Evolutionary conservation across 2,329 filamentous ascomycete species (phyloP).

Genomic region (Fusarium sp.): DNA sequence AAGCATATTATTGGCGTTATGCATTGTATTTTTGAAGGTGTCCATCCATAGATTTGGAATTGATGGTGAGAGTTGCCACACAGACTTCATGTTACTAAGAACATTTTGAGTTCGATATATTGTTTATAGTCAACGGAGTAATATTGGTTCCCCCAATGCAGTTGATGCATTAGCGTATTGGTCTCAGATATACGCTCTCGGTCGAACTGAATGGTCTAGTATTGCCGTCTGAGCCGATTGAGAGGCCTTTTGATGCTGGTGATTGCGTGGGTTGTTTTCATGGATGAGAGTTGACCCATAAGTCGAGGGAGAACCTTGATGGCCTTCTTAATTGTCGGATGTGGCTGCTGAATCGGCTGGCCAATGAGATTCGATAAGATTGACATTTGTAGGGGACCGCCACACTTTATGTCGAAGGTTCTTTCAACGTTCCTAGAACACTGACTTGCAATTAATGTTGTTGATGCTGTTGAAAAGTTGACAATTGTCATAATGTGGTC

Average conservation of each 20-base stretch:
- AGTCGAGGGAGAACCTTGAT: constrained; percentile 46
- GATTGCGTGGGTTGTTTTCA: constrained; percentile 21
- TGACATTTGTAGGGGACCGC: constrained; percentile 15
- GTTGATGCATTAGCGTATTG: constrained; percentile 6
- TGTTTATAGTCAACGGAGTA: not conserved
- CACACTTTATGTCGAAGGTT: constrained; percentile 30
- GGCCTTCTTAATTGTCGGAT: constrained; percentile 25
- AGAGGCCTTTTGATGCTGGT: constrained; percentile 14
- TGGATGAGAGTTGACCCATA: constrained; percentile 10
- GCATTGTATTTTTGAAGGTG: not conserved
- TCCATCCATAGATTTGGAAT: constrained; percentile 11
- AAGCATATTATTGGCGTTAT: constrained; percentile 37
- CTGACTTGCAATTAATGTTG: not conserved
- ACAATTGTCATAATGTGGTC: not conserved
- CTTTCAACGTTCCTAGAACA: constrained; percentile 4
- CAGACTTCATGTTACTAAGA: not conserved
- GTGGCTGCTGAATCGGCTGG: constrained; percentile 33
- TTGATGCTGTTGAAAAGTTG: not conserved
- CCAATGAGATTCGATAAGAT: constrained; percentile 25
- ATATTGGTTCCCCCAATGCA: not conserved
- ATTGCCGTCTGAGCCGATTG: constrained; percentile 42
- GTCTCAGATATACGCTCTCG: not conserved
- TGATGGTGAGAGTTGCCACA: not conserved
- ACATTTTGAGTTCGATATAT: not conserved
- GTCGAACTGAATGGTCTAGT: not conserved